These are phyloP conservation scores for Solanum etuberosum DNA, from an alignment of 257 asterid species.

Conservation along the genomic window DNA sequence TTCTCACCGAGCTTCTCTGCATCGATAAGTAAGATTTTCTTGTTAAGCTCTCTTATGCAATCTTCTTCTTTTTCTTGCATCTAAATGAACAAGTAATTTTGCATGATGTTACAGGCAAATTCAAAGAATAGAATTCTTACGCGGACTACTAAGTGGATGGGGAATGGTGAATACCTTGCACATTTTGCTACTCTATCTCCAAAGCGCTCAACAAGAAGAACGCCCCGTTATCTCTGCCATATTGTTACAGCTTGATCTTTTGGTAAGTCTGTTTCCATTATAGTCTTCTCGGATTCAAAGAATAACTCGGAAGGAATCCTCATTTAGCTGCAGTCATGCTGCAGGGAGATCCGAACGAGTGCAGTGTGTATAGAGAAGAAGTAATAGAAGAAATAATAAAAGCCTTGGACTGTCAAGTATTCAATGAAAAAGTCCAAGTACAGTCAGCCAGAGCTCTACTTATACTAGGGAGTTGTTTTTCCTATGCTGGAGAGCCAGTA, in stretches of 20 bases:
- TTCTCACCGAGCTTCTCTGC: conserved; percentile 52
- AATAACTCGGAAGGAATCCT: neutral
- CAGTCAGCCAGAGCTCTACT: conserved; percentile 45
- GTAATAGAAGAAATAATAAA: conserved; percentile 51
- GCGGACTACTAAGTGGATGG: conserved; percentile 44
- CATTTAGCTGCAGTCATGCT: conserved; percentile 4
- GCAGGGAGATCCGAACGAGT: conserved; percentile 47
- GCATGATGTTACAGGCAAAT: conserved; percentile 25
- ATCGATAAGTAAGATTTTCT: conserved; percentile 42
- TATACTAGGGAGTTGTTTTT: conserved; percentile 65
- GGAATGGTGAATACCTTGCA: conserved; percentile 48
- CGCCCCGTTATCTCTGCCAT: conserved; percentile 49
- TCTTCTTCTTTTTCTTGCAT: neutral
- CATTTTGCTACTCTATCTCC: conserved; percentile 43
- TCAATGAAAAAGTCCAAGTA: conserved; percentile 48
- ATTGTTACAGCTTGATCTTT: conserved; percentile 62
- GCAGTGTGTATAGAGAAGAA: conserved; percentile 67
- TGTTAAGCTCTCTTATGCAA: neutral
- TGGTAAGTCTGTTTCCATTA: conserved; percentile 29
- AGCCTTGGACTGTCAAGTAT: conserved; percentile 37
- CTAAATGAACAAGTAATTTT: neutral
- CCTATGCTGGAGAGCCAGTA: conserved; percentile 53
- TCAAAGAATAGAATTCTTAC: conserved; percentile 35
- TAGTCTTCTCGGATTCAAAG: neutral
- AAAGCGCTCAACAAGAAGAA: conserved; percentile 45